Evolutionary conservation across 495 filamentous ascomycete genomes (phyloP).

Genomic region (Aspergillus baeticus): DNA sequence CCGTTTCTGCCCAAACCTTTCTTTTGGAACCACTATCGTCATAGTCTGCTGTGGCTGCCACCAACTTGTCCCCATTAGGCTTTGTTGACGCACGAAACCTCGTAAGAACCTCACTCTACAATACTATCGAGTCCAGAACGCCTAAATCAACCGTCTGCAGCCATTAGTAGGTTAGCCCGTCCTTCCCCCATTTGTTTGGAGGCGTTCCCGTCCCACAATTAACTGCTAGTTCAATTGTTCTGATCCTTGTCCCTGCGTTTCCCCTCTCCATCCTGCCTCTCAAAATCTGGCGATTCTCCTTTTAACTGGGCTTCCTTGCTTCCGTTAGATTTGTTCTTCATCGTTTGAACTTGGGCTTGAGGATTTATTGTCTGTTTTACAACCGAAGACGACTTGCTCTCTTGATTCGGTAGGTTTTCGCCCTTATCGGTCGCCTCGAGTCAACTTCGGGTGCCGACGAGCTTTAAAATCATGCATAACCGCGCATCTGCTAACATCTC

Average conservation of each 20-base stretch:
- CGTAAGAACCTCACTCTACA: constrained; percentile 2
- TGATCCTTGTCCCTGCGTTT: constrained; percentile 9
- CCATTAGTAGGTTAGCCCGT: constrained; percentile 3
- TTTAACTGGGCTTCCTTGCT: not conserved
- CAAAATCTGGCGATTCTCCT: not conserved
- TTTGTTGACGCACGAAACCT: not conserved
- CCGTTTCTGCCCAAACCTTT: constrained; percentile 2
- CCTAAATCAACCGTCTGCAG: not conserved
- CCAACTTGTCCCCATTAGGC: constrained; percentile 5
- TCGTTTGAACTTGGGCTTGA: not conserved
- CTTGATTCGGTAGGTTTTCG: not conserved
- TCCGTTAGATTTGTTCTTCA: not conserved
- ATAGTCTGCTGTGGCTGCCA: constrained; percentile 9
- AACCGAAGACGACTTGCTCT: not conserved
- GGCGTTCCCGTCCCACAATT: constrained; percentile 4
- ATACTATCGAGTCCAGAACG: constrained; percentile 3
- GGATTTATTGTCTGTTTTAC: not conserved
- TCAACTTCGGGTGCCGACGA: not conserved
- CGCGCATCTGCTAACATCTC: not conserved
- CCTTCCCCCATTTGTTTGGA: not conserved
- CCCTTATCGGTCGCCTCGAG: not conserved
- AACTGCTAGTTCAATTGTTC: constrained; percentile 6
- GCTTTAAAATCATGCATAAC: not conserved
- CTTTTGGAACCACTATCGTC: constrained; percentile 7
- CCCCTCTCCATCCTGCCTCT: constrained; percentile 5